Conservation (phyloP, 441 rosid species). For the Gossypium lobatum region DNA sequence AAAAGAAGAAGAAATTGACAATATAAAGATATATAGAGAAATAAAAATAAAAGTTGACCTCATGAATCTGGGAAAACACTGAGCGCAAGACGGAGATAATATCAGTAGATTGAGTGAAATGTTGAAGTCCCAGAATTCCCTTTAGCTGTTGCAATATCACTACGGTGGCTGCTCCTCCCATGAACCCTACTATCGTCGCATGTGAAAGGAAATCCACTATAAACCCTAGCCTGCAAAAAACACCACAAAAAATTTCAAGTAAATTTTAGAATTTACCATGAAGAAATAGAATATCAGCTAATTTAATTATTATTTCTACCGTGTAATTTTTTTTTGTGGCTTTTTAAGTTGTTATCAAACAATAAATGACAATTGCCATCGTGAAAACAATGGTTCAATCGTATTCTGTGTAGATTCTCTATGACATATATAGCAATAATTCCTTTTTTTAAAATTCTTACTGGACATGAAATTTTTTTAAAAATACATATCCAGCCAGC, state of each 20-base stretch:
- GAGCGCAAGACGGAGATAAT: conserved; percentile 75
- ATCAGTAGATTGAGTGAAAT: conserved; percentile 75
- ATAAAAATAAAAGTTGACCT: conserved; percentile 30
- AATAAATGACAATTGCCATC: background rate
- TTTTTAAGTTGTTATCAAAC: background rate
- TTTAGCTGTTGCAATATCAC: conserved; percentile 87
- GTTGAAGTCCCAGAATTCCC: conserved; percentile 75
- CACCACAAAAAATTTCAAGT: background rate
- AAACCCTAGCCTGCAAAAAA: conserved; percentile 69
- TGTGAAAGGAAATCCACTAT: conserved; percentile 92
- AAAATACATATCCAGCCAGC: background rate
- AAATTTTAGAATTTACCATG: background rate
- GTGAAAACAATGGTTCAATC: background rate
- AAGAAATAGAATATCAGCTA: background rate
- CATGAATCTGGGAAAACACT: conserved; percentile 67
- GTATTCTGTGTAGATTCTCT: conserved; percentile 7
- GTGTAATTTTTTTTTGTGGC: no score
- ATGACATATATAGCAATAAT: background rate
- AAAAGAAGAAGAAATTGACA: background rate
- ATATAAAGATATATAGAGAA: background rate
- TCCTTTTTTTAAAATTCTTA: background rate
- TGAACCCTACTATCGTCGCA: conserved; percentile 93
- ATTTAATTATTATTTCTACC: background rate
- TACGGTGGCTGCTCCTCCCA: conserved; percentile 97
- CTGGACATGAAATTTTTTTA: background rate